Conservation (phyloP, 148 eudicot species). For the Persicaria tinctoria region DNA sequence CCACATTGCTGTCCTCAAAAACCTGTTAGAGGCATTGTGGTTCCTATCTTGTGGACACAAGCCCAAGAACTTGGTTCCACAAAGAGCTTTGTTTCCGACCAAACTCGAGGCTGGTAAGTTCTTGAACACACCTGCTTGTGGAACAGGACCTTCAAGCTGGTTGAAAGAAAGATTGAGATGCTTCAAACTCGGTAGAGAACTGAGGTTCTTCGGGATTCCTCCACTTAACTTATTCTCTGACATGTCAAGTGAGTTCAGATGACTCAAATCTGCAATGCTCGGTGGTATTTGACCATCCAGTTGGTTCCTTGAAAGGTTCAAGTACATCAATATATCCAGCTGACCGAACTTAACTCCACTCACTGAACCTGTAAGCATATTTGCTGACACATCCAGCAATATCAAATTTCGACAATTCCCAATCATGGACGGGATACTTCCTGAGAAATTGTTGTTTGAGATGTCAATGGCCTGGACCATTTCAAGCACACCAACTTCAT, state of each 20-base stretch:
- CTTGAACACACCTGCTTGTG: constrained; percentile 35
- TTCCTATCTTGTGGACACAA: constrained; percentile 28
- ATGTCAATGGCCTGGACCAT: constrained; percentile 80
- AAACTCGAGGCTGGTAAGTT: constrained; percentile 41
- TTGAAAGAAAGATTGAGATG: constrained; percentile 66
- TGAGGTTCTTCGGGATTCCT: constrained; percentile 46
- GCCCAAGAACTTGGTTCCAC: constrained; percentile 41
- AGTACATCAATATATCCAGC: constrained; percentile 29
- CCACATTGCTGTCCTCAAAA: constrained; percentile 30
- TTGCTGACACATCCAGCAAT: constrained; percentile 56
- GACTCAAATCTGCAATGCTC: constrained; percentile 32
- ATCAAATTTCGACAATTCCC: constrained; percentile 57
- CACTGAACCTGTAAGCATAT: constrained; percentile 47
- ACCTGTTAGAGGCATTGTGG: constrained; percentile 9
- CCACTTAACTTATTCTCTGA: constrained; percentile 58
- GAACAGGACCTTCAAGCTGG: constrained; percentile 74
- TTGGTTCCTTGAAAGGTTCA: constrained; percentile 64
- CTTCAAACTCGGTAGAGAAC: constrained; percentile 32
- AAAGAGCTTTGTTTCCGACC: constrained; percentile 59
- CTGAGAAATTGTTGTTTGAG: constrained; percentile 67
- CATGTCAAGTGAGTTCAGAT: constrained; percentile 50
- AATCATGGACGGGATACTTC: constrained; percentile 50
- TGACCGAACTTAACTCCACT: constrained; percentile 26
- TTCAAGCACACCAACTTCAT: constrained; percentile 51
- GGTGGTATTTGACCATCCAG: constrained; percentile 54